These are phyloP conservation scores for Knoxdaviesia proteae DNA, from an alignment of 2,329 filamentous ascomycete genomes.

Conservation along the genomic window DNA sequence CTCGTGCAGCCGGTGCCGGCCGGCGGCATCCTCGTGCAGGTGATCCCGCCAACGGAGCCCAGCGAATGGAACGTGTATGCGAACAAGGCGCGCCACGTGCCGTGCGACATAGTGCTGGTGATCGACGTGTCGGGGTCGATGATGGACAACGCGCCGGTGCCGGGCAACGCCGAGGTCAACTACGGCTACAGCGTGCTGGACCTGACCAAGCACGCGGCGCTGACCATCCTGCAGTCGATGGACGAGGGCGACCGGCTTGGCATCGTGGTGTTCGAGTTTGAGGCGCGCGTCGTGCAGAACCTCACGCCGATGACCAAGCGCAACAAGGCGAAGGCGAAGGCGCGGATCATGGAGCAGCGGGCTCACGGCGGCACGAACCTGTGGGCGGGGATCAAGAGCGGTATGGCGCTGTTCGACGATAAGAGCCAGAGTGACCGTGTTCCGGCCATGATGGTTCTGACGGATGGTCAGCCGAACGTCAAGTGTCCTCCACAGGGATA, in stretches of 20 bases:
- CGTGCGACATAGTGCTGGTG: slow-evolving; percentile 39
- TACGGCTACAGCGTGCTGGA: slow-evolving; percentile 34
- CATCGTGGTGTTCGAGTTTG: slow-evolving; percentile 31
- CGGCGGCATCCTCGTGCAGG: too few relatives aligned
- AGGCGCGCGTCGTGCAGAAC: slow-evolving; percentile 20
- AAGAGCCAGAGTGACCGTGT: slow-evolving; percentile 14
- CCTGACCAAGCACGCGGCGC: slow-evolving; percentile 36
- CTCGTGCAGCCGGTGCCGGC: too few relatives aligned
- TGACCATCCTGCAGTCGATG: slow-evolving; percentile 35
- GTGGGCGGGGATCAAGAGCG: slow-evolving; percentile 33
- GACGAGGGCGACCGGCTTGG: slow-evolving; percentile 31
- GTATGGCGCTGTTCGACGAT: slow-evolving; percentile 24
- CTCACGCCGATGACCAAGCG: slow-evolving; percentile 24
- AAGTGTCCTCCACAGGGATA: slow-evolving; percentile 29
- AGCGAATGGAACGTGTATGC: too few relatives aligned
- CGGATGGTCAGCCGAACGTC: not conserved
- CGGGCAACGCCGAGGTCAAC: slow-evolving; percentile 21
- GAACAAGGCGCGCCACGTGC: slow-evolving; percentile 15
- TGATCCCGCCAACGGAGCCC: too few relatives aligned
- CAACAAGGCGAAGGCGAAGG: slow-evolving; percentile 21
- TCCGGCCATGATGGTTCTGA: slow-evolving; percentile 21
- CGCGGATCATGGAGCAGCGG: slow-evolving; percentile 20
- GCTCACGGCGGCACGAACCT: slow-evolving; percentile 26
- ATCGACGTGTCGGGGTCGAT: slow-evolving; percentile 42
- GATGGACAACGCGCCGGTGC: slow-evolving; percentile 22